Percentiles rank a stretch among this genome's conserved stretches.
Conservation (phyloP, 1,284 basidiomycete species). For the Rhodotorula sp. region DNA sequence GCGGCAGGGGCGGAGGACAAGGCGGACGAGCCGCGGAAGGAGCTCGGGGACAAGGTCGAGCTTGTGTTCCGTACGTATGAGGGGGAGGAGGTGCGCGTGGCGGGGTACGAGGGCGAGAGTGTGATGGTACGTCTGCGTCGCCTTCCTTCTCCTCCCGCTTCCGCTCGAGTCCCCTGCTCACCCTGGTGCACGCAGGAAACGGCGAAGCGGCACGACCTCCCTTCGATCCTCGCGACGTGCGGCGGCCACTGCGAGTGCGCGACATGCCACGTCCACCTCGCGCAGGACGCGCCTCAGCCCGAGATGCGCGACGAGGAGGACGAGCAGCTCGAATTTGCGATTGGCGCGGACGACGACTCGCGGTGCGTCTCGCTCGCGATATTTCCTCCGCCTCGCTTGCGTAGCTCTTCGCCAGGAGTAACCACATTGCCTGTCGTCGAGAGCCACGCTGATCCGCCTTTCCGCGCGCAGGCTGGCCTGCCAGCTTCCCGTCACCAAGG, state of each 20-base stretch:
- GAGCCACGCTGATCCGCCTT: no score
- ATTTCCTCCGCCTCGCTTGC: not conserved
- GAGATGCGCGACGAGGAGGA: conserved; percentile 45
- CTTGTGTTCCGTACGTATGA: conserved; percentile 44
- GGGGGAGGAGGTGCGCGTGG: conserved; percentile 41
- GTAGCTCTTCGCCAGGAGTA: not conserved
- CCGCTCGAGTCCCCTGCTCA: no score
- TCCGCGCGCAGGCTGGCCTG: conserved; percentile 25
- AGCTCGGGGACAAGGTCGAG: conserved; percentile 40
- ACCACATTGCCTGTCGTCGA: no score
- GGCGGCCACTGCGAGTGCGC: conserved; percentile 48
- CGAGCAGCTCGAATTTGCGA: conserved; percentile 46
- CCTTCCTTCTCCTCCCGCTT: fast-evolving
- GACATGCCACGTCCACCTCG: conserved; percentile 46
- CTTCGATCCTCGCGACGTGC: conserved; percentile 49
- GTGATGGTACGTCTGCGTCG: conserved; percentile 42
- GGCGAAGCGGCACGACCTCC: conserved; percentile 45
- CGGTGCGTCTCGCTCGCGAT: conserved; percentile 9
- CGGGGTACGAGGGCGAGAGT: conserved; percentile 47
- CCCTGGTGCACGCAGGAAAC: conserved; percentile 24
- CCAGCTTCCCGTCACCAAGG: conserved; percentile 38
- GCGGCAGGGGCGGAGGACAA: conserved; percentile 26
- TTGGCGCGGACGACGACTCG: conserved; percentile 41
- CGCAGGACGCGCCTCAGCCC: conserved; percentile 16
- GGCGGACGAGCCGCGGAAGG: conserved; percentile 19